Conservation (phyloP, 2,329 filamentous ascomycete species). For the Lachnellula willkommii region DNA sequence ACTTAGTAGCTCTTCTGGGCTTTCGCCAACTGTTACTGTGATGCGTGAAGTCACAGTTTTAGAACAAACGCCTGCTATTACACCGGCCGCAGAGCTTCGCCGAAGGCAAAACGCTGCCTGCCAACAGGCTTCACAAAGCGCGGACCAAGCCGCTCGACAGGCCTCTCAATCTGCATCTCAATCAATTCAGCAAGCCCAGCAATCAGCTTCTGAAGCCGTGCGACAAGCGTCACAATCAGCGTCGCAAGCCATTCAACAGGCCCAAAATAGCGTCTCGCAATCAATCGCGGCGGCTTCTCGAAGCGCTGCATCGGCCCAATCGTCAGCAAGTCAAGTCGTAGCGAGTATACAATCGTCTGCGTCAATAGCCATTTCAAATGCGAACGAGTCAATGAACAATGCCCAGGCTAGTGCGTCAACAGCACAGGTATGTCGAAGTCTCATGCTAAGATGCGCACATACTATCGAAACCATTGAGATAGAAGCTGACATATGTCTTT, state of each 20-base stretch:
- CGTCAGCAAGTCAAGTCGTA: slow-evolving; percentile 22
- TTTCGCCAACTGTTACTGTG: slow-evolving; percentile 3
- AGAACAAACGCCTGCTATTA: slow-evolving; percentile 20
- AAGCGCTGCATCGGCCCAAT: slow-evolving; percentile 20
- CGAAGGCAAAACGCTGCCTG: slow-evolving; percentile 19
- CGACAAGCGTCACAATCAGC: slow-evolving; percentile 18
- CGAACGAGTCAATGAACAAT: slow-evolving; percentile 19
- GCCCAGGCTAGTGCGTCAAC: slow-evolving; percentile 19
- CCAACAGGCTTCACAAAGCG: slow-evolving; percentile 22
- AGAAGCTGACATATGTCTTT: slow-evolving; percentile 2
- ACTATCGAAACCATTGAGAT: background rate
- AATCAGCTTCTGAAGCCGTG: slow-evolving; percentile 4
- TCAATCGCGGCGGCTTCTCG: slow-evolving; percentile 24
- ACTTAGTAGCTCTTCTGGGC: background rate
- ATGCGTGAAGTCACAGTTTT: slow-evolving; percentile 10
- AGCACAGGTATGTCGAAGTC: slow-evolving; percentile 18
- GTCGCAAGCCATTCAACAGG: slow-evolving; percentile 22
- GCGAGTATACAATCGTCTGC: slow-evolving; percentile 23
- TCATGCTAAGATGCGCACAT: background rate
- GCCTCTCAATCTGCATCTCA: slow-evolving; percentile 23
- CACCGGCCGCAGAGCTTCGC: slow-evolving; percentile 22
- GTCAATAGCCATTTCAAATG: slow-evolving; percentile 16
- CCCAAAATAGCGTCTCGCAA: slow-evolving; percentile 17
- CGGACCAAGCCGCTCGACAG: slow-evolving; percentile 22
- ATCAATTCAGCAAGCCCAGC: slow-evolving; percentile 12